Conservation (phyloP, 345 rosid genomes). For the Lumnitzera racemosa region DNA sequence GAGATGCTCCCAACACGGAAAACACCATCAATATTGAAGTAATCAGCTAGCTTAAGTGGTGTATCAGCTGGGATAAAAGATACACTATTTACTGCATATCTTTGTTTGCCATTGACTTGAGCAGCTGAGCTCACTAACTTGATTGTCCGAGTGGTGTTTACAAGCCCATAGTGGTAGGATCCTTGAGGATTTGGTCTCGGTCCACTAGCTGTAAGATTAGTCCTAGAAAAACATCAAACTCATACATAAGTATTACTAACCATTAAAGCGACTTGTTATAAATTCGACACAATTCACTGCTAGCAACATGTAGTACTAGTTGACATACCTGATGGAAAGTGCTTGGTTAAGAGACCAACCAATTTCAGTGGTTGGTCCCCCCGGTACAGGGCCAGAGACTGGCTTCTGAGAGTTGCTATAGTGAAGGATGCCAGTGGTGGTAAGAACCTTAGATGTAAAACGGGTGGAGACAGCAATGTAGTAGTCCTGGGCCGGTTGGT, state of each 20-base stretch:
- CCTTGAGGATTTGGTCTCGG: constrained; percentile 99
- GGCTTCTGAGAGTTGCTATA: constrained; percentile 46
- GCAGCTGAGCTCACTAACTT: constrained; percentile 56
- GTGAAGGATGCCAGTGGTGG: constrained; percentile 47
- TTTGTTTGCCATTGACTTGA: constrained; percentile 52
- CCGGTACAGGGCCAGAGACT: constrained; percentile 39
- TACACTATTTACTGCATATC: constrained; percentile 73
- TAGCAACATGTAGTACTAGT: too few relatives aligned
- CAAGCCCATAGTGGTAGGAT: constrained; percentile 75
- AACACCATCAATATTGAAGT: constrained; percentile 66
- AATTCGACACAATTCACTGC: too few relatives aligned
- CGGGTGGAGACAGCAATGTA: constrained; percentile 54
- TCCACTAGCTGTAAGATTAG: constrained; percentile 85
- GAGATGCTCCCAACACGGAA: constrained; percentile 57
- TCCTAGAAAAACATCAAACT: constrained; percentile 27
- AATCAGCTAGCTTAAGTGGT: constrained; percentile 79
- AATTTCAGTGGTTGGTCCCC: constrained; percentile 38
- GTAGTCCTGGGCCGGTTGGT: constrained; percentile 55
- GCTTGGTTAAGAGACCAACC: constrained; percentile 80
- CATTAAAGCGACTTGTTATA: background rate
- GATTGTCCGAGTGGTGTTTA: constrained; percentile 52
- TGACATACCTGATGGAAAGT: constrained; percentile 46
- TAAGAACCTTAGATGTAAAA: constrained; percentile 36
- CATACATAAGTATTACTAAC: background rate
- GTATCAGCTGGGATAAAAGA: constrained; percentile 67